These are phyloP conservation scores for Calamus simplicifolius DNA, from an alignment of 176 grass and related monocot genomes.

Conservation along the genomic window DNA sequence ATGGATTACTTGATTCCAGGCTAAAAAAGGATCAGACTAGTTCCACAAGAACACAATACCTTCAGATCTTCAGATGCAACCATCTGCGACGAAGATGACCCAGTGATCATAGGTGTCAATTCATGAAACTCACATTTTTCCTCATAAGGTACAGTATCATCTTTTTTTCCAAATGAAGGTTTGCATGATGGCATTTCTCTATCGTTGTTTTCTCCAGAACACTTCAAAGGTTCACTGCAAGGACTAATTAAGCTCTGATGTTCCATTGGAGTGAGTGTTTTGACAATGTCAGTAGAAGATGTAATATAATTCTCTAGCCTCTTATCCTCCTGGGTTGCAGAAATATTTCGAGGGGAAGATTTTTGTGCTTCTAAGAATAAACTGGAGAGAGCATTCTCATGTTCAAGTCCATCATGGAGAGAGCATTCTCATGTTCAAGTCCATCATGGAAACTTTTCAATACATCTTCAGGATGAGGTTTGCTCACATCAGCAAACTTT, in stretches of 20 bases:
- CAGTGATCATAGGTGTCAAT: slow-evolving; percentile 5
- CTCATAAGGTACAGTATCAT: slow-evolving; percentile 19
- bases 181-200: slow-evolving; percentile 5
- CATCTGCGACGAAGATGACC: slow-evolving; percentile 24
- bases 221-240: slow-evolving; percentile 15
- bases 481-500: slow-evolving; percentile 27
- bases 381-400: slow-evolving; percentile 51
- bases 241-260: slow-evolving; percentile 20
- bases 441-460: slow-evolving; percentile 59
- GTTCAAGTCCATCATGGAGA: slow-evolving; percentile 52
- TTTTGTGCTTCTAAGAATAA: slow-evolving; percentile 36
- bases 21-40: too few relatives aligned
- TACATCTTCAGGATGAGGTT: slow-evolving; percentile 48
- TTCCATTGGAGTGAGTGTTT: slow-evolving; percentile 37
- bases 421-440: too few relatives aligned
- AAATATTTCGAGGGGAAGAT: slow-evolving; percentile 30
- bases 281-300: slow-evolving; percentile 46
- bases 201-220: slow-evolving; percentile 16
- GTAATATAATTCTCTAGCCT: slow-evolving; percentile 53
- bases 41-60: slow-evolving; percentile 17
- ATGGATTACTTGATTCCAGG: too few relatives aligned
- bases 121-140: slow-evolving; percentile 23
- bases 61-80: slow-evolving; percentile 29
- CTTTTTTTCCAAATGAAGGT: slow-evolving; percentile 22
- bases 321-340: slow-evolving; percentile 38